phyloP scores from a whole-genome alignment of 2,329 filamentous ascomycete genomes.

The Magnaporthiopsis incrustans region DNA sequence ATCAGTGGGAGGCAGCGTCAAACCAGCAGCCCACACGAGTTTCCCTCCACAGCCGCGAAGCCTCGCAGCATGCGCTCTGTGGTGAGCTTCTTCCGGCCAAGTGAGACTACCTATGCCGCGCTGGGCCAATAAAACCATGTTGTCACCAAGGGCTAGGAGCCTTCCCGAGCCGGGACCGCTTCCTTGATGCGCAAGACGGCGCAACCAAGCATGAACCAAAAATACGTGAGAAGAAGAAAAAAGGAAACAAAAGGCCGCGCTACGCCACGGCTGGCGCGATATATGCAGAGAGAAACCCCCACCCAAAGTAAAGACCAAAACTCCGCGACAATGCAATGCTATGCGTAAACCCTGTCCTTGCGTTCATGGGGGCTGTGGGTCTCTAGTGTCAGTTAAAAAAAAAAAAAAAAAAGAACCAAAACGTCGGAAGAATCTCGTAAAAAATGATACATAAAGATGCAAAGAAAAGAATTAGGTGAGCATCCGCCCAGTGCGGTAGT shows the following conservation, averaged over 20 bases:
- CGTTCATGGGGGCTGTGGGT: background rate
- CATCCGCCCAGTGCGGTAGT: background rate
- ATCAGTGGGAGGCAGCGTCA: background rate
- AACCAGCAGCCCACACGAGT: background rate
- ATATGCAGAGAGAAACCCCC: background rate
- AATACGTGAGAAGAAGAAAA: background rate
- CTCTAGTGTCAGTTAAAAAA: constrained; percentile 1
- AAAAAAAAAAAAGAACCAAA: background rate
- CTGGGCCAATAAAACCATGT: background rate
- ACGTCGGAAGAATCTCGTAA: background rate
- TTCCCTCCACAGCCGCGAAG: background rate
- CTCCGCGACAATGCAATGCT: constrained; percentile 7
- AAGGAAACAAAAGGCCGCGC: background rate
- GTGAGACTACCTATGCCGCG: background rate
- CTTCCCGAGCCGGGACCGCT: background rate
- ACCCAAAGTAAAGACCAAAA: constrained; percentile 2
- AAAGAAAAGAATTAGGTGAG: background rate
- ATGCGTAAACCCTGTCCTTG: background rate
- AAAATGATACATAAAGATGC: constrained; percentile 1
- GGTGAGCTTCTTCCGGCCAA: background rate
- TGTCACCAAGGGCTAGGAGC: background rate
- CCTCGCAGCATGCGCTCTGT: background rate
- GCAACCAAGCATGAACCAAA: background rate
- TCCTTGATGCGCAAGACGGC: background rate
- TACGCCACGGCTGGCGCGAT: background rate